Base-by-base conservation (phyloP, 768 basidiomycete genomes). In the Astraeus odoratus region DNA sequence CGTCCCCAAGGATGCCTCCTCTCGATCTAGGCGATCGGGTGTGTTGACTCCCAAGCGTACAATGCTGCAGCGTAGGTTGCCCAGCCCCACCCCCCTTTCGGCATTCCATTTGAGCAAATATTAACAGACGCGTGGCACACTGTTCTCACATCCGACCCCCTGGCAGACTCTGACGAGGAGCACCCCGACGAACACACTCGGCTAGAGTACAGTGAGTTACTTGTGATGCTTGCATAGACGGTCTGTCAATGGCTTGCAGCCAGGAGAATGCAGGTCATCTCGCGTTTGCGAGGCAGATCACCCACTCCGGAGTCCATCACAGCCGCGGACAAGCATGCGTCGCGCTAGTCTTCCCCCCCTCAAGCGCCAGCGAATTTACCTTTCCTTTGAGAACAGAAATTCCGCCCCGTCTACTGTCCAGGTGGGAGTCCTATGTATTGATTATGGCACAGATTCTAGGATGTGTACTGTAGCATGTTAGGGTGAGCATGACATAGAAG, bases 71-170 rank as follows among this genome's bases (percentile, higher is more conserved):
- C 81, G 86, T 88, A 66, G 50, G 80, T 56, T 16, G 30, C 39
- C 26, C 54, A 22, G 33, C 36, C 36, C 25, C 27, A 18, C 38
- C 47, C 4, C 34, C 43, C 35, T 23, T 42, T 44, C 20, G 15
- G 24, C 22, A 20, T 30, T 25, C 8, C 42, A 8, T 4, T 25
- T 35, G 41, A 54, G 31, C 34, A n/a, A n/a, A n/a, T n/a, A n/a
- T n/a, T n/a, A n/a, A n/a, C 56, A 89, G 86, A 87, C 57, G 80
- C 86, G 13, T 88, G 82, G 82, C 77, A 84, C 54, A 71, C 76
- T 13, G 70, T 81, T 46, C 75, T 70, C 42, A 77, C 74, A 24
- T 76, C 77, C 29, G 86, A 89, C 56, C 81, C 86, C n/a, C 67
- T 88, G 23, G 64, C 71, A 40, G 84, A 87, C 61, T 88, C 86